Conservation (phyloP, 306 rosid genomes). For the Medicago ruthenica region DNA sequence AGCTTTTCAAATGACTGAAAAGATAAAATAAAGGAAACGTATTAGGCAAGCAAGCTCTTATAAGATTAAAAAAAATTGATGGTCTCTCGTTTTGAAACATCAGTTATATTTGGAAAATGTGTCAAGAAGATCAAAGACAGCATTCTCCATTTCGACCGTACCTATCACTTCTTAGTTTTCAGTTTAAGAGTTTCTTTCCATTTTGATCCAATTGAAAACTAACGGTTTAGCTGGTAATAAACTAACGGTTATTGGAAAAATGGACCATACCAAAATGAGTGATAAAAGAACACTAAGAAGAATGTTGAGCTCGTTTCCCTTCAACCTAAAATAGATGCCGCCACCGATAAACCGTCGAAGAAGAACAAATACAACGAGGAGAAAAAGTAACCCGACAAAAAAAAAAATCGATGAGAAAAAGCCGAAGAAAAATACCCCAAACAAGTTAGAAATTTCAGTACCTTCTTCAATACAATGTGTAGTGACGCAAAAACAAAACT, state of each 20-base stretch:
- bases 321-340: constrained; percentile 59
- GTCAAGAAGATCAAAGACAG: constrained; percentile 69
- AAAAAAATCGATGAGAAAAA: constrained; percentile 39
- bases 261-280: no score
- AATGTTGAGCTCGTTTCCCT: constrained; percentile 75
- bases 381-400: constrained; percentile 36
- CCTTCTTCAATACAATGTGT: not conserved
- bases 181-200: no score
- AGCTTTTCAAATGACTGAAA: no score
- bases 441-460: constrained; percentile 46
- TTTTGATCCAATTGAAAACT: no score
- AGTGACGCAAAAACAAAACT: not conserved
- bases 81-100: constrained; percentile 61
- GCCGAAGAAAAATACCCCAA: constrained; percentile 59
- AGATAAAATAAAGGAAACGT: no score
- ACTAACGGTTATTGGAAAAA: no score
- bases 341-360: constrained; percentile 54
- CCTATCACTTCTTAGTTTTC: no score
- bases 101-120: constrained; percentile 84
- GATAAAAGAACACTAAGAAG: constrained; percentile 66
- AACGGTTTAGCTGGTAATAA: no score
- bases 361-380: constrained; percentile 43
- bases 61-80: no score
- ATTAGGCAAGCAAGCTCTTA: not conserved
- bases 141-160: constrained; percentile 50